These are phyloP conservation scores for Apophysomyces elegans DNA, from an alignment of 371 early-diverging fungal species.

Conservation along the genomic window DNA sequence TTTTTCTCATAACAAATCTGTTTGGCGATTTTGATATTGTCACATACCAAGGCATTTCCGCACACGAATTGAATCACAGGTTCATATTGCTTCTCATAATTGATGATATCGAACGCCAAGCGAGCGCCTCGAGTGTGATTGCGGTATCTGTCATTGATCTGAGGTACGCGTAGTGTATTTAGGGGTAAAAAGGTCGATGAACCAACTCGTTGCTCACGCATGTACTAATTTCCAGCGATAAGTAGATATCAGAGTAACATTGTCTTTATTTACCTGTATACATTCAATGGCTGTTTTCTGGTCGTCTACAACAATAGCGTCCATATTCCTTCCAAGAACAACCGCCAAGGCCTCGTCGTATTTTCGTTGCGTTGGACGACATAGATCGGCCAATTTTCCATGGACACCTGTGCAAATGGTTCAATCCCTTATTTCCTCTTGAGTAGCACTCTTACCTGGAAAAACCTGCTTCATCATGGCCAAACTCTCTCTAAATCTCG, in stretches of 20 bases:
- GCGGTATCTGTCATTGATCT: conserved; percentile 83
- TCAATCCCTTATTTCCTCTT: not conserved
- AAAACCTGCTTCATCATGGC: conserved; percentile 84
- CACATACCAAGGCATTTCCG: conserved; percentile 89
- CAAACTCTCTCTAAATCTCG: conserved; percentile 75
- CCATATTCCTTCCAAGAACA: conserved; percentile 76
- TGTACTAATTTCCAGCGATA: conserved; percentile 50
- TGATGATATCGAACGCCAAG: conserved; percentile 87
- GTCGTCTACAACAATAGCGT: conserved; percentile 82
- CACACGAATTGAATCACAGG: conserved; percentile 88
- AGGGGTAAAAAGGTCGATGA: conserved; percentile 96
- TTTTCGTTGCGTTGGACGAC: conserved; percentile 91
- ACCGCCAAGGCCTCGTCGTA: conserved; percentile 88
- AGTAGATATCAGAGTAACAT: not conserved
- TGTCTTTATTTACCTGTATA: conserved; percentile 52
- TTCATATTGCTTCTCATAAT: conserved; percentile 80
- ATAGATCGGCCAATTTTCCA: conserved; percentile 91
- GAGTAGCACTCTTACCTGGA: conserved; percentile 39
- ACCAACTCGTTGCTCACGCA: conserved; percentile 93
- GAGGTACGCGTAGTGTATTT: conserved; percentile 73
- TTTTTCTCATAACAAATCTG: conserved; percentile 81
- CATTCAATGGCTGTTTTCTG: conserved; percentile 83
- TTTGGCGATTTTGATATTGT: conserved; percentile 83
- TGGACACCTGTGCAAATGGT: conserved; percentile 67
- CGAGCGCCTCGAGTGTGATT: conserved; percentile 76